Evolutionary conservation across 257 asterid genomes (phyloP).

Genomic region (Ehretia macrophylla): DNA sequence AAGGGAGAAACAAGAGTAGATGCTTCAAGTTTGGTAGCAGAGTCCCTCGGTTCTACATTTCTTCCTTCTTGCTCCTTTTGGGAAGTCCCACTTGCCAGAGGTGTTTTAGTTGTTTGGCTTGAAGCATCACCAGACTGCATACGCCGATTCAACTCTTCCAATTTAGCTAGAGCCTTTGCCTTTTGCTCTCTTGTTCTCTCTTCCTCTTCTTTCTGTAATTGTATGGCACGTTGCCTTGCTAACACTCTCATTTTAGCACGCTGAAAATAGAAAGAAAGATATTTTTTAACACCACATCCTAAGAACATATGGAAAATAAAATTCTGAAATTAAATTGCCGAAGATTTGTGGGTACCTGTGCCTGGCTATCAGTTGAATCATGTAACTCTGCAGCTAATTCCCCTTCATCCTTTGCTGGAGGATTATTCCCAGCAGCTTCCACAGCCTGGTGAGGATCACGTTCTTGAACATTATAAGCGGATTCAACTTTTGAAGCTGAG

Average conservation of each 20-base stretch:
- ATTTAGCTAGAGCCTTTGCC: conserved; percentile 90
- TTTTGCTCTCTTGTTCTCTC: conserved; percentile 79
- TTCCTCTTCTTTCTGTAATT: conserved; percentile 90
- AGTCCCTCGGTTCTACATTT: conserved; percentile 30
- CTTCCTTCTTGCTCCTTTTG: conserved; percentile 32
- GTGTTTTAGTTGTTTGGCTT: conserved; percentile 24
- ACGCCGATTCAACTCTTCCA: conserved; percentile 89
- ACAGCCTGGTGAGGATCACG: conserved; percentile 29
- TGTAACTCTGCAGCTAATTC: conserved; percentile 21
- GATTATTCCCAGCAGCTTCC: conserved; percentile 32
- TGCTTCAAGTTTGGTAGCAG: conserved; percentile 30
- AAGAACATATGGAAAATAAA: not conserved
- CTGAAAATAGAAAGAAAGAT: conserved; percentile 28
- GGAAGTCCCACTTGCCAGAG: conserved; percentile 20
- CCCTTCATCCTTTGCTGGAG: conserved; percentile 30
- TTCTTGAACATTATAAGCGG: conserved; percentile 30
- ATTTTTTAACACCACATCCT: not conserved
- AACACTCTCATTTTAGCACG: conserved; percentile 67
- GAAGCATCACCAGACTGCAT: conserved; percentile 48
- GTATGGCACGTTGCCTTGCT: conserved; percentile 75
- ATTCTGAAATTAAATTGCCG: not conserved
- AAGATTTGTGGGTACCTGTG: conserved; percentile 38
- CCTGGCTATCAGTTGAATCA: conserved; percentile 42
- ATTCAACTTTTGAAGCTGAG: conserved; percentile 16
- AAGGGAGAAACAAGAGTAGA: conserved; percentile 24